Percentiles rank a stretch among this genome's conserved stretches.
Evolutionary conservation across 441 rosid species (phyloP).

Genomic region (Geranium incanum): DNA sequence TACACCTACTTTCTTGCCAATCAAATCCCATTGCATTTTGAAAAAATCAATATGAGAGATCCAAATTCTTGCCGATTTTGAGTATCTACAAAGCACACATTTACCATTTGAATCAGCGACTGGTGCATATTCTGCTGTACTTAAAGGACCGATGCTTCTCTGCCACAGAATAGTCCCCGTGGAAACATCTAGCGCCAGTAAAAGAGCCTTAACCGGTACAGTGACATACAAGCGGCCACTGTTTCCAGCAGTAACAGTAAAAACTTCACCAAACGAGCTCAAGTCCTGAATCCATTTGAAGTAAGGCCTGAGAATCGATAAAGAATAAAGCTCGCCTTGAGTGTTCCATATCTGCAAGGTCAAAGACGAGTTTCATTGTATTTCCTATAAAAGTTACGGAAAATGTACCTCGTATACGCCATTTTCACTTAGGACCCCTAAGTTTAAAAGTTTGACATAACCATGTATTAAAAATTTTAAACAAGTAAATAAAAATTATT

Average conservation of each 20-base stretch:
- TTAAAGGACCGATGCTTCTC: conserved; percentile 52
- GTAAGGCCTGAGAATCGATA: conserved; percentile 52
- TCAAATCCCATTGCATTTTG: background rate
- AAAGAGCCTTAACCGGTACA: conserved; percentile 42
- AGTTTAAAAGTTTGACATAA: too few species aligned
- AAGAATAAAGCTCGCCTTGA: conserved; percentile 67
- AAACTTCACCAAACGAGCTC: conserved; percentile 45
- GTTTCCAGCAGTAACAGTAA: conserved; percentile 62
- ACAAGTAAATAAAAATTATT: too few species aligned
- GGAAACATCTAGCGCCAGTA: conserved; percentile 59
- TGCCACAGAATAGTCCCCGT: conserved; percentile 66
- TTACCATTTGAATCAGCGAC: conserved; percentile 64
- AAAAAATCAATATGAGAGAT: background rate
- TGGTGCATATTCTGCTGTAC: conserved; percentile 35
- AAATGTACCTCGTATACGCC: too few species aligned
- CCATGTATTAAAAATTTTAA: too few species aligned
- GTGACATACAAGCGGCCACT: conserved; percentile 60
- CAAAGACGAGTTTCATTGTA: background rate
- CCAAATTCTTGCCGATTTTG: background rate
- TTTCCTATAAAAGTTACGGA: too few species aligned
- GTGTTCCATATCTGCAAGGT: conserved; percentile 58
- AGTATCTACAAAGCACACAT: background rate
- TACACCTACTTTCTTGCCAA: too few species aligned
- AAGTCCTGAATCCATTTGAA: conserved; percentile 74
- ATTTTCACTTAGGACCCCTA: too few species aligned